A percentile compares a stretch with the other conserved stretches of the same genome.
phyloP scores from a whole-genome alignment of 2,329 filamentous ascomycete genomes.

The Grosmannia serpens region DNA sequence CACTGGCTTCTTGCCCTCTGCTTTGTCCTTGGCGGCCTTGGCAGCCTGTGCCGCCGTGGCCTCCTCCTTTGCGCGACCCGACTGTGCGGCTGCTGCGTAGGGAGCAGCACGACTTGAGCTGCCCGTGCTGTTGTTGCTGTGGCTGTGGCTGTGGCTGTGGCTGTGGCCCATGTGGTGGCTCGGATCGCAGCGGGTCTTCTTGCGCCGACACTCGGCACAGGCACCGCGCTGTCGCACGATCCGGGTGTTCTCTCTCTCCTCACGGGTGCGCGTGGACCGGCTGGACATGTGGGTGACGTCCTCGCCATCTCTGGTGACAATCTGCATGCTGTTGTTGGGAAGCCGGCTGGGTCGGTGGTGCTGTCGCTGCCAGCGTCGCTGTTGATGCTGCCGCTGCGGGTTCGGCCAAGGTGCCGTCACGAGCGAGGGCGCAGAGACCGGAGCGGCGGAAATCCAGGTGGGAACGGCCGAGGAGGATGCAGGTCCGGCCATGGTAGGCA shows the following conservation, averaged over 20 bases:
- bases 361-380: constrained; percentile 1
- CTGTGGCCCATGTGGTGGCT: constrained; percentile 38
- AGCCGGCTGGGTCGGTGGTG: not conserved
- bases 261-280: constrained; percentile 53
- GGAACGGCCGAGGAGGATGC: not conserved
- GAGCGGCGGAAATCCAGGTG: not conserved
- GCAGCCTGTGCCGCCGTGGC: constrained; percentile 2
- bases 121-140: not conserved
- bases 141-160: not conserved
- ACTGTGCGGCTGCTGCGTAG: constrained; percentile 2
- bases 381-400: not conserved
- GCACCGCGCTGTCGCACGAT: constrained; percentile 57
- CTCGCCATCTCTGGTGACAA: constrained; percentile 50
- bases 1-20: constrained; percentile 7
- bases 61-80: constrained; percentile 8
- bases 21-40: constrained; percentile 6
- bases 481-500: not conserved
- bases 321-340: constrained; percentile 40
- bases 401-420: not conserved
- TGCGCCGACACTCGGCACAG: constrained; percentile 49
- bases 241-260: constrained; percentile 55
- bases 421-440: constrained; percentile 5
- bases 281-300: constrained; percentile 53
- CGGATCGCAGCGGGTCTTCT: constrained; percentile 53
- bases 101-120: constrained; percentile 6